Evolutionary conservation across 257 asterid species (phyloP), one percentile per base, ranked within the genome.

Genomic region (Jacaranda mimosifolia): DNA sequence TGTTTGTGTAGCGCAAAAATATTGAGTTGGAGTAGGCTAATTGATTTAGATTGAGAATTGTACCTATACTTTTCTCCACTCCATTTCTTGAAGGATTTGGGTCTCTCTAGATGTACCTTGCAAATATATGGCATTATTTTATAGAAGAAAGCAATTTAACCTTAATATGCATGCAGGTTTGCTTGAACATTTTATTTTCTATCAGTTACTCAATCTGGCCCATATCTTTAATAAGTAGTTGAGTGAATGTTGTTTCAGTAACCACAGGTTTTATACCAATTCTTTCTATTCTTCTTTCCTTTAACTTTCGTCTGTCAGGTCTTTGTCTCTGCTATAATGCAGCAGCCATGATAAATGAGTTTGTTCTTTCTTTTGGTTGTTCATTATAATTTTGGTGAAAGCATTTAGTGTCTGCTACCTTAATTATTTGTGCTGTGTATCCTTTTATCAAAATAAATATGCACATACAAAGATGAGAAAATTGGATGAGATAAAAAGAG

Each of bases 21-120:
- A 74, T 58, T 46, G 14, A 26, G 14, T 68, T 57, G 52, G 59
- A 21, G 52, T 51, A 18, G 49, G 67, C n/a, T 45, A 36, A 26
- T 17, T 26, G 45, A 60, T 48, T 40, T 63, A 36, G 19, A 26
- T 32, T 38, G 69, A 63, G 59, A 62, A 66, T 51, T 26, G 43
- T 57, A 52, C 49, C 39, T 13, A 38, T 14, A 32, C 63, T 80
- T 79, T 43, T 55, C 72, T 73, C 49, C 53, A 56, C 18, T 68
- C 63, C 62, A 75, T 53, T 39, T 6, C 67, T 52, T 55, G 55
- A n/a, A 72, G 69, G 48, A 70, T 72, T 46, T 70, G 19, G 63
- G 40, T 73, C 59, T n/a, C 57, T 63, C 2, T 26, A 2, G 32
- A 26, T 26, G 32, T 26, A 26, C 32, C 32, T 42, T 36, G 49